Conservation (phyloP, 768 basidiomycete genomes). For the Brasilioporus rufonigricans region DNA sequence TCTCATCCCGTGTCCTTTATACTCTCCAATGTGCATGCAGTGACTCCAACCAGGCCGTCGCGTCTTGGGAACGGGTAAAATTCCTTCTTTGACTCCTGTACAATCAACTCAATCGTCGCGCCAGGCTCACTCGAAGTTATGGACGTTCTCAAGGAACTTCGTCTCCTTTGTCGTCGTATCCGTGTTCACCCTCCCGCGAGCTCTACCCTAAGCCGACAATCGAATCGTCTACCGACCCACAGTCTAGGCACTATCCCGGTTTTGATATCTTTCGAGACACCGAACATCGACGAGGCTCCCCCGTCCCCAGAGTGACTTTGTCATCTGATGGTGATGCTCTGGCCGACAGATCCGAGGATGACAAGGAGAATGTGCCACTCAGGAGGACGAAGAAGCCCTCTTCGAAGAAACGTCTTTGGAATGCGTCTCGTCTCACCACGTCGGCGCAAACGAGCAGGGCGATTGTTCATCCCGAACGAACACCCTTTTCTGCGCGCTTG, state of each 20-base stretch:
- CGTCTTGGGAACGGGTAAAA: constrained; percentile 30
- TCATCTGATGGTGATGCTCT: constrained; percentile 1
- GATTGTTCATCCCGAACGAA: constrained; percentile 12
- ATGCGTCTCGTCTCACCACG: constrained; percentile 1
- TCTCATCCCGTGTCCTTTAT: constrained; percentile 31
- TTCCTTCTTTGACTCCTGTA: constrained; percentile 23
- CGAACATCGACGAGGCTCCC: constrained; percentile 15
- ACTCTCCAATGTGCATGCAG: constrained; percentile 15
- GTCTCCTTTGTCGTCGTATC: constrained; percentile 12
- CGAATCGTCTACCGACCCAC: constrained; percentile 43
- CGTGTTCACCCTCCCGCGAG: constrained; percentile 15
- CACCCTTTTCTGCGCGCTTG: constrained; percentile 14
- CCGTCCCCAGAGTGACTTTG: background rate
- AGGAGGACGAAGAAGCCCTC: constrained; percentile 43
- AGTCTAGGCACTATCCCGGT: constrained; percentile 67
- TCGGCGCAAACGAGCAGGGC: constrained; percentile 8
- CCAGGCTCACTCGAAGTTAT: constrained; percentile 14
- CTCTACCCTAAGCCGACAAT: constrained; percentile 33
- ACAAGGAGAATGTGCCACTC: constrained; percentile 62
- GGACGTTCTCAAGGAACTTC: constrained; percentile 5
- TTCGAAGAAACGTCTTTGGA: constrained; percentile 22
- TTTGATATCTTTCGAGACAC: constrained; percentile 56
- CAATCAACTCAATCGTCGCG: constrained; percentile 36
- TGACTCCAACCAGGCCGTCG: constrained; percentile 36
- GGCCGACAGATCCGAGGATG: constrained; percentile 31